Conservation (phyloP, 495 filamentous ascomycete genomes). For the Talaromyces nanjingensis region DNA sequence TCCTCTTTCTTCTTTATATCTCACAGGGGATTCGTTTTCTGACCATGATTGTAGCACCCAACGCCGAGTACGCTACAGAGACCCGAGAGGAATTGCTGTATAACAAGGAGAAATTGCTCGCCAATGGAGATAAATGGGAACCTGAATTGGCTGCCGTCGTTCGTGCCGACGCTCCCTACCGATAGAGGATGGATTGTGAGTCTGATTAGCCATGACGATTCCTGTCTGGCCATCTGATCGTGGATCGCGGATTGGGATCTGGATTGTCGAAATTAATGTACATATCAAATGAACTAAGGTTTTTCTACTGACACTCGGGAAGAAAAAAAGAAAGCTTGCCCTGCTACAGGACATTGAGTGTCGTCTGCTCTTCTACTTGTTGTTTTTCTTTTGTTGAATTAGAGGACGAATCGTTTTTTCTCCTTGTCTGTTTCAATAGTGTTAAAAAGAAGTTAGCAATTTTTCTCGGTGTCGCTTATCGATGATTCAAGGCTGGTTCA, state of each 20-base stretch:
- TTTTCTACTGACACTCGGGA: background rate
- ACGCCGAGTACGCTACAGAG: conserved; percentile 96
- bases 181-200: conserved; percentile 40
- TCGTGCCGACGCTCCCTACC: conserved; percentile 82
- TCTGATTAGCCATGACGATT: background rate
- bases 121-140: conserved; percentile 97
- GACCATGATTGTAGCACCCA: conserved; percentile 50
- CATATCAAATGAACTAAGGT: conserved; percentile 5
- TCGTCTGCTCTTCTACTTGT: background rate
- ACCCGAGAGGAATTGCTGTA: conserved; percentile 95
- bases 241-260: background rate
- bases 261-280: conserved; percentile 3
- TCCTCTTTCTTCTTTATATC: background rate
- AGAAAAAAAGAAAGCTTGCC: background rate
- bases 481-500: background rate
- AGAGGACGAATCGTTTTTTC: background rate
- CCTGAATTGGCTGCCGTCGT: conserved; percentile 89
- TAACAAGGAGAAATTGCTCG: conserved; percentile 93
- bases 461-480: background rate
- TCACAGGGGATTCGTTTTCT: background rate
- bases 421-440: background rate
- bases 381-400: background rate
- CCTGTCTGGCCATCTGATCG: background rate
- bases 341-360: background rate
- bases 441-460: background rate